Evolutionary conservation across 768 basidiomycete species (phyloP).

Genomic region (Boletus tomentosulus): DNA sequence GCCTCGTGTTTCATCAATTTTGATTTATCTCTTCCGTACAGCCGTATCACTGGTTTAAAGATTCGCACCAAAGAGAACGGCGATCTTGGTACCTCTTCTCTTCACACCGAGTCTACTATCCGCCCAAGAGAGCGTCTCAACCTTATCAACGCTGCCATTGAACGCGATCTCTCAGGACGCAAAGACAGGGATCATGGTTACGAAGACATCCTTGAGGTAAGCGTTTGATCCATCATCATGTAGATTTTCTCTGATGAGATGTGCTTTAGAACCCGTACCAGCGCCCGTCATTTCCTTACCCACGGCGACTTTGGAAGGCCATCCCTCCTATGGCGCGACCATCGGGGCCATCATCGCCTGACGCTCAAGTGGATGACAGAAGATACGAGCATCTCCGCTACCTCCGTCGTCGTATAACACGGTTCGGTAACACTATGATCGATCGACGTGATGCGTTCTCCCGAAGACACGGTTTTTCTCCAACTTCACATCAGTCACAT

Average conservation of each 20-base stretch:
- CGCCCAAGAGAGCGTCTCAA: constrained; percentile 64
- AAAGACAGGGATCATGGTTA: constrained; percentile 76
- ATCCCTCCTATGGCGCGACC: constrained; percentile 40
- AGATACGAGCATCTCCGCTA: constrained; percentile 23
- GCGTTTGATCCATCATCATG: constrained; percentile 13
- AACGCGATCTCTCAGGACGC: constrained; percentile 60
- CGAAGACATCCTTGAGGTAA: constrained; percentile 85
- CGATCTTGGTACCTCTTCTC: constrained; percentile 35
- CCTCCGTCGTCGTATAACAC: constrained; percentile 73
- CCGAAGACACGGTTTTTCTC: constrained; percentile 22
- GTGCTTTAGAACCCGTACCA: constrained; percentile 66
- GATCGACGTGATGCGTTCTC: constrained; percentile 56
- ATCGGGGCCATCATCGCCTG: constrained; percentile 29
- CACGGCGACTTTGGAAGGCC: constrained; percentile 65
- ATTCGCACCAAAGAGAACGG: constrained; percentile 46
- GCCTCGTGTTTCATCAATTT: background rate
- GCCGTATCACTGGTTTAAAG: constrained; percentile 50
- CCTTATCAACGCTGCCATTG: constrained; percentile 47
- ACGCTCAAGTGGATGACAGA: constrained; percentile 9
- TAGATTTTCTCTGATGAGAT: constrained; percentile 4
- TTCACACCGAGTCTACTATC: constrained; percentile 46
- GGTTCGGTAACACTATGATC: constrained; percentile 73
- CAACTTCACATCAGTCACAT: constrained; percentile 3
- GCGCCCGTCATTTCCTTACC: constrained; percentile 49
- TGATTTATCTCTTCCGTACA: constrained; percentile 14